Evolutionary conservation across 306 rosid species (phyloP).

Genomic region (Vigna mungo): DNA sequence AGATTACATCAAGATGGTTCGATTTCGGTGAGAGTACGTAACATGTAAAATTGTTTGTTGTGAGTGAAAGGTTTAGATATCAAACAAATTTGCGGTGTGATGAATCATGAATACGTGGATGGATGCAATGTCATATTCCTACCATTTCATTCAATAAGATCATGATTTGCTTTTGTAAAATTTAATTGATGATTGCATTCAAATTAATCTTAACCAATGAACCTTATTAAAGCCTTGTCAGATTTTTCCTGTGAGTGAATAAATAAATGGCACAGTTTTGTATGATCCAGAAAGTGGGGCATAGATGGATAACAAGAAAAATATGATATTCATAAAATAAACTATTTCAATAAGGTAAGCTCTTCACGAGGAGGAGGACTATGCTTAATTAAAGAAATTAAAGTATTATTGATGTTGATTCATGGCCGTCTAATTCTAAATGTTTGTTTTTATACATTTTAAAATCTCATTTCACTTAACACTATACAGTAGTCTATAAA

Average conservation of each 20-base stretch:
- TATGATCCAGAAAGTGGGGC: slow-evolving; percentile 14
- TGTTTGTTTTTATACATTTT: too few species aligned
- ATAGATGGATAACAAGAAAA: background rate
- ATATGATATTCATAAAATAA: background rate
- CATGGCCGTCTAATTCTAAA: too few species aligned
- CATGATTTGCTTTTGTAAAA: slow-evolving; percentile 27
- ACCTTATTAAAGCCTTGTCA: slow-evolving; percentile 17
- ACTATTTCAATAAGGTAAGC: background rate
- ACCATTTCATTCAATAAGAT: slow-evolving; percentile 30
- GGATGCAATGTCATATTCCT: slow-evolving; percentile 31
- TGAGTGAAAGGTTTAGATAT: slow-evolving; percentile 24
- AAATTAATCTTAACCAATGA: slow-evolving; percentile 7
- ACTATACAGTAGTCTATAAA: too few species aligned
- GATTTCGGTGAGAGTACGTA: slow-evolving; percentile 23
- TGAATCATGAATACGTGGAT: background rate
- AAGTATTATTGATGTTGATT: too few species aligned
- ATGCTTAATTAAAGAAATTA: too few species aligned
- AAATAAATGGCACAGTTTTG: slow-evolving; percentile 9
- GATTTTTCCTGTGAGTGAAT: slow-evolving; percentile 44
- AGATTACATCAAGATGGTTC: slow-evolving; percentile 18
- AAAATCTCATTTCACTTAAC: too few species aligned
- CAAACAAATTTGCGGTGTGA: slow-evolving; percentile 20
- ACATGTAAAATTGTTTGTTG: slow-evolving; percentile 22
- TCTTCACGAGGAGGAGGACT: too few species aligned
- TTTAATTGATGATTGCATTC: slow-evolving; percentile 25